Evolutionary conservation across 225 moss, liverwort and hornwort genomes (phyloP).

Genomic region (Anthoceros angustus): DNA sequence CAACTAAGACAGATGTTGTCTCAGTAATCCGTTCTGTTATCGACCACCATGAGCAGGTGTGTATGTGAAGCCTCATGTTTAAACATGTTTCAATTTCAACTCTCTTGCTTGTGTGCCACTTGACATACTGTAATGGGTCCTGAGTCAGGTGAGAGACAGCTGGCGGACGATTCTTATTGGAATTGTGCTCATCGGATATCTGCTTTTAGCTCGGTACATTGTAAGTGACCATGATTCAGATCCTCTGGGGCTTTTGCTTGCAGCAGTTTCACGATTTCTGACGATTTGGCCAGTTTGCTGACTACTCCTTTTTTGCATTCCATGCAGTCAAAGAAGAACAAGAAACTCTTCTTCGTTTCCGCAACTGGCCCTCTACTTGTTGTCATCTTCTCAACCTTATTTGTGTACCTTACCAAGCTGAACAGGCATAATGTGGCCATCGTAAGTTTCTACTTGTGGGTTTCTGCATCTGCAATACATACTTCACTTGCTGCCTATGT

Average conservation of each 20-base stretch:
- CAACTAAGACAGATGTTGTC: constrained; percentile 52
- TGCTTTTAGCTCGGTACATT: constrained; percentile 16
- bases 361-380: constrained; percentile 38
- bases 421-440: constrained; percentile 36
- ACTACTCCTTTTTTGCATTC: not conserved
- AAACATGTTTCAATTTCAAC: not conserved
- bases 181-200: constrained; percentile 32
- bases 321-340: constrained; percentile 33
- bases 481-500: not conserved
- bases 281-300: not conserved
- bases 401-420: constrained; percentile 30
- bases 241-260: not conserved
- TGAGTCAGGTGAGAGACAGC: constrained; percentile 9
- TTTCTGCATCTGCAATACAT: not conserved
- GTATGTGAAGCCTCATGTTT: not conserved
- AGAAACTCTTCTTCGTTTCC: constrained; percentile 37
- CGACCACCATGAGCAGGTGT: constrained; percentile 20
- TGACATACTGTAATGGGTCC: not conserved
- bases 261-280: not conserved
- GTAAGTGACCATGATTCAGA: constrained; percentile 14
- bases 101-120: not conserved
- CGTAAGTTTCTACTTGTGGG: constrained; percentile 18
- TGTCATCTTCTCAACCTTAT: constrained; percentile 32
- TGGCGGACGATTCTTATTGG: constrained; percentile 52
- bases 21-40: constrained; percentile 55